A percentile compares a stretch with the other conserved stretches of the same genome.
Evolutionary conservation across 116 monocot species (phyloP).

Genomic region (Cymodocea nodosa): DNA sequence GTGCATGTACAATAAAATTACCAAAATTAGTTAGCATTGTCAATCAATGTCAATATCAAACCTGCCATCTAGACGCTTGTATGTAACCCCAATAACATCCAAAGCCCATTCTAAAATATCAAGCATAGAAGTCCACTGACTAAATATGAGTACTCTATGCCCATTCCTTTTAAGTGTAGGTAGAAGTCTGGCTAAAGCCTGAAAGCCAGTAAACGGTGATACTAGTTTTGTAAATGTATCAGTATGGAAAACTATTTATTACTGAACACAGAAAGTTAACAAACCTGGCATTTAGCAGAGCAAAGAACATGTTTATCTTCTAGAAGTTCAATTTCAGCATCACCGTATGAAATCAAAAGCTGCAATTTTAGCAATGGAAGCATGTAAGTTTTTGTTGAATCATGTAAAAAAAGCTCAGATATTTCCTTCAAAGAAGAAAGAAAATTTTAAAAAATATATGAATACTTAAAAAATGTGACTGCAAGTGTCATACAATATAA

Average conservation of each 20-base stretch:
- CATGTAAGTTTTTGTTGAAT: not conserved
- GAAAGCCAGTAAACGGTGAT: constrained; percentile 4
- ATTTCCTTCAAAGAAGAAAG: too few relatives aligned
- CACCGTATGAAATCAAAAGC: constrained; percentile 69
- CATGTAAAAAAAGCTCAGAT: not conserved
- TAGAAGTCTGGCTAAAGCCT: constrained; percentile 79
- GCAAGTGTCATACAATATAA: too few relatives aligned
- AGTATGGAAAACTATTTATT: not conserved
- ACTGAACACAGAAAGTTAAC: not conserved
- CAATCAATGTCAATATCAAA: constrained; percentile 10
- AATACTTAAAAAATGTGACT: too few relatives aligned
- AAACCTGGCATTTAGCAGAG: constrained; percentile 94
- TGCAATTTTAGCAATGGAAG: constrained; percentile 15
- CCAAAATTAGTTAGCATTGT: not conserved
- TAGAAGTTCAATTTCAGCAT: constrained; percentile 41
- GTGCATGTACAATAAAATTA: not conserved
- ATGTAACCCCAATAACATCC: constrained; percentile 80
- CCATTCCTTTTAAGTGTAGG: constrained; percentile 49
- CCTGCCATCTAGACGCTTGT: constrained; percentile 92
- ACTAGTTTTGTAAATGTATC: not conserved
- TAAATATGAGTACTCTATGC: constrained; percentile 91
- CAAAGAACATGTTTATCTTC: constrained; percentile 62
- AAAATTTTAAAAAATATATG: too few relatives aligned
- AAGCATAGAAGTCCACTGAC: constrained; percentile 98
- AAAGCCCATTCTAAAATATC: constrained; percentile 96